Conservation (phyloP, 257 asterid genomes). For the Linaria vulgaris region DNA sequence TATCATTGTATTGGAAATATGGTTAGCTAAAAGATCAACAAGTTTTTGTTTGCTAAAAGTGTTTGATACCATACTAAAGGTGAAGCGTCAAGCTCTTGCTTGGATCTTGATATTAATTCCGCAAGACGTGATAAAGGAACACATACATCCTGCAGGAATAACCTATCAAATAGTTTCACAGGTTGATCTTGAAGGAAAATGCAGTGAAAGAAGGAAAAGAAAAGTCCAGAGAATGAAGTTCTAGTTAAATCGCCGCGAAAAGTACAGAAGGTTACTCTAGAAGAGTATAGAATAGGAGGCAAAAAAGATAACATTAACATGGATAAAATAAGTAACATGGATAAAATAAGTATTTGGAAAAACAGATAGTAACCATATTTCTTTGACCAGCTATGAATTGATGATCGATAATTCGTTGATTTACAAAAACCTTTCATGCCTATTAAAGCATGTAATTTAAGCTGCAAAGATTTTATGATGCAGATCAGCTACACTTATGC, state of each 20-base stretch:
- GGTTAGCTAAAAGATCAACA: neutral
- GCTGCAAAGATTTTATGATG: neutral
- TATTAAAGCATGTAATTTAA: neutral
- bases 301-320: too few relatives aligned
- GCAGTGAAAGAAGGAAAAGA: too few relatives aligned
- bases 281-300: too few relatives aligned
- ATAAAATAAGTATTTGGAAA: neutral
- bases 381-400: too few relatives aligned
- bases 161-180: neutral
- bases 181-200: slow-evolving; percentile 5
- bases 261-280: too few relatives aligned
- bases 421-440: neutral
- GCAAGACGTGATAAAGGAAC: slow-evolving; percentile 91
- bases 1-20: too few relatives aligned
- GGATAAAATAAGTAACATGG: too few relatives aligned
- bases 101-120: slow-evolving; percentile 76
- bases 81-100: slow-evolving; percentile 75
- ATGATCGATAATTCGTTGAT: neutral
- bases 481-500: slow-evolving; percentile 11
- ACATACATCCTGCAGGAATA: slow-evolving; percentile 70
- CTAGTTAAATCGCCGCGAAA: too few relatives aligned
- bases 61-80: slow-evolving; percentile 63
- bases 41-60: slow-evolving; percentile 3
- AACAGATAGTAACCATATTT: neutral
- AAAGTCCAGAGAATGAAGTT: too few relatives aligned